phyloP scores from a whole-genome alignment of 768 basidiomycete genomes.

The Amanita exitialis region DNA sequence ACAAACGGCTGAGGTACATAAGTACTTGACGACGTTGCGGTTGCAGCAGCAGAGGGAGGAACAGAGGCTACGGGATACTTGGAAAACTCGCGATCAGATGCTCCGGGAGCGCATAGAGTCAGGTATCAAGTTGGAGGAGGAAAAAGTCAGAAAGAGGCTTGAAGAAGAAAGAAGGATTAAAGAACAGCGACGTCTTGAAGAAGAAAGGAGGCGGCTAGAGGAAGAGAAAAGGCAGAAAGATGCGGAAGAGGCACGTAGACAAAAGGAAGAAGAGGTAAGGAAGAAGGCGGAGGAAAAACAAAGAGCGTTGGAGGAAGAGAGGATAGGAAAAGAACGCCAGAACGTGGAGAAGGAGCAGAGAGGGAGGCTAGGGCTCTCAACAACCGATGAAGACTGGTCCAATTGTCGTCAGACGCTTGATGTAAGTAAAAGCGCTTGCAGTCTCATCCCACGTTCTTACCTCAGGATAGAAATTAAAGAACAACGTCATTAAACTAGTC shows the following conservation, averaged over 20 bases:
- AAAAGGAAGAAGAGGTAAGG: slow-evolving; percentile 24
- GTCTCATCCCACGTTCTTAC: slow-evolving; percentile 6
- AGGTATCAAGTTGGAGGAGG: slow-evolving; percentile 55
- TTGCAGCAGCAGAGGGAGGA: slow-evolving; percentile 37
- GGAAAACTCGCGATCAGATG: slow-evolving; percentile 43
- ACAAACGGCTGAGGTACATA: slow-evolving; percentile 44
- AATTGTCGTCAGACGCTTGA: slow-evolving; percentile 41
- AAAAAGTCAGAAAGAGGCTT: slow-evolving; percentile 37
- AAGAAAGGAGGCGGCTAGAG: slow-evolving; percentile 34
- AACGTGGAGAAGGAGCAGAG: slow-evolving; percentile 28
- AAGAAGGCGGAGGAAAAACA: slow-evolving; percentile 22
- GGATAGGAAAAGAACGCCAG: slow-evolving; percentile 20
- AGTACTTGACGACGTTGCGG: slow-evolving; percentile 30
- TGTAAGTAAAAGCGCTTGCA: slow-evolving; percentile 25
- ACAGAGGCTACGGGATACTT: slow-evolving; percentile 28
- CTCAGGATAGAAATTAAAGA: slow-evolving; percentile 46
- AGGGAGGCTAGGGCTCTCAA: slow-evolving; percentile 38
- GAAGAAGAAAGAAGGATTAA: slow-evolving; percentile 46
- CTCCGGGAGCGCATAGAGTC: slow-evolving; percentile 52
- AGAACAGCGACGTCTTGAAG: slow-evolving; percentile 38
- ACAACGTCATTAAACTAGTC: slow-evolving; percentile 49
- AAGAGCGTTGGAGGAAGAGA: slow-evolving; percentile 19
- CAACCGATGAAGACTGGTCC: slow-evolving; percentile 57
- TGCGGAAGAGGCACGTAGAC: slow-evolving; percentile 31
- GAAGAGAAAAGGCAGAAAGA: slow-evolving; percentile 32